A percentile compares a stretch with the other conserved stretches of the same genome.
phyloP scores from a whole-genome alignment of 768 basidiomycete genomes.

The Tulasnella sp. region DNA sequence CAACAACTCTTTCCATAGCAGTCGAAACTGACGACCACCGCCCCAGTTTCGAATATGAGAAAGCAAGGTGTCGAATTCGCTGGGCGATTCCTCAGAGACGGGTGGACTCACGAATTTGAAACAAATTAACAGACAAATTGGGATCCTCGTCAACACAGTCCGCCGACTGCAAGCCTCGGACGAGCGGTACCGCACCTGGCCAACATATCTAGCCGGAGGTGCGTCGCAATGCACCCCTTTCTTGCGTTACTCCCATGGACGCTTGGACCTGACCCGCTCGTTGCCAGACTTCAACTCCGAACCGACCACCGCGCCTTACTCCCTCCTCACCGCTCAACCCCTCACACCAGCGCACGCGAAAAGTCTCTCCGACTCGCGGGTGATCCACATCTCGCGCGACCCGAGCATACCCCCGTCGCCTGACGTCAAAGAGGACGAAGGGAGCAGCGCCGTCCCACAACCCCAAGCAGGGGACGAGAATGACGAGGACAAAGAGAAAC shows the following conservation, averaged over 20 bases:
- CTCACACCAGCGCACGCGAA: too few relatives aligned
- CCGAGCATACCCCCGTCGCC: too few relatives aligned
- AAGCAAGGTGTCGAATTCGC: conserved; percentile 52
- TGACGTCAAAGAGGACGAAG: too few relatives aligned
- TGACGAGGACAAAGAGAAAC: conserved; percentile 24
- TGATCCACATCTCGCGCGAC: too few relatives aligned
- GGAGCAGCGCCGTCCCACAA: too few relatives aligned
- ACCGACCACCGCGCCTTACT: conserved; percentile 59
- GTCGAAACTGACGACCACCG: too few relatives aligned
- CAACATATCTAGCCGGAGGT: conserved; percentile 80
- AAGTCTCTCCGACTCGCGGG: too few relatives aligned
- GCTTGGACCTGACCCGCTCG: not conserved
- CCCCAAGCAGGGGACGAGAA: too few relatives aligned
- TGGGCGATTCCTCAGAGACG: not conserved
- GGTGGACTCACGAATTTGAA: not conserved
- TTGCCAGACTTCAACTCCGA: conserved; percentile 77
- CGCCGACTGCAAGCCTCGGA: conserved; percentile 38
- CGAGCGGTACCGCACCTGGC: conserved; percentile 47
- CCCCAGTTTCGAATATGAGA: conserved; percentile 74
- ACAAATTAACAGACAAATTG: conserved; percentile 53
- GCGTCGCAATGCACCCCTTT: conserved; percentile 19
- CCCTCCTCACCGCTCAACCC: too few relatives aligned
- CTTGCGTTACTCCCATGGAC: too few relatives aligned
- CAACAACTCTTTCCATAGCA: too few relatives aligned
- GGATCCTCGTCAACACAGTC: conserved; percentile 59